Base-by-base conservation (phyloP, 2,329 filamentous ascomycete genomes). In the Penicillium psychrosexuale region DNA sequence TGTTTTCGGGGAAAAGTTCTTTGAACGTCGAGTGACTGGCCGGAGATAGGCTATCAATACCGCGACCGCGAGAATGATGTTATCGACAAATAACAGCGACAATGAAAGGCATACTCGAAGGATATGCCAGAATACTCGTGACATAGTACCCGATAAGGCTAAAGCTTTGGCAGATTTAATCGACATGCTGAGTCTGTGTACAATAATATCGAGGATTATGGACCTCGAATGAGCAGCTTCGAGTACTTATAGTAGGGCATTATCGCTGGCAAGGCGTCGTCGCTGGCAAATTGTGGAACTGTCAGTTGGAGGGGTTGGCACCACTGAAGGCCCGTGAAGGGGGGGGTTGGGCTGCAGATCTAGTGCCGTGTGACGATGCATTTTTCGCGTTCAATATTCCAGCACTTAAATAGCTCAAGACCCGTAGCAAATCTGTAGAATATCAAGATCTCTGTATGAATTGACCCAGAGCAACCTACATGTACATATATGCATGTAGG, bases 51-150 rank as follows among this genome's bases (percentile, higher is more conserved):
- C 57, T 42, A 76, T 52, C 60, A 57, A 49, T 34, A 66, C 56
- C 57, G 66, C 31, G 24, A 66, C 31, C 62, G 69, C 24, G 69
- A 82, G 66, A 42, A 83, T 66, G 28, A 69, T 60, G 4, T 77
- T 80, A 53, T 77, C 71, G n/a, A 84, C 54, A 1, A 83, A 84
- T 2, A 85, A 72, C 1, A 72, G 59, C 5, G 61, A 38, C 22
- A 70, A 55, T 0, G 69, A 67, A 22, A 68, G 47, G 13, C 52
- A 55, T 28, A 71, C 66, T 5, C 62, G 62, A 27, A 69, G 53
- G 9, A 71, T 36, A 49, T 64, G 69, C 55, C 61, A 55, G 28
- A 68, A 55, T 1, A 61, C 47, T 5, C 52, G 62, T 4, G 57
- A 40, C 11, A 63, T 30, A 8, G 24, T 47, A 37, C 53, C 43